Base-by-base conservation (phyloP, 768 basidiomycete genomes). In the Artomyces pyxidatus region DNA sequence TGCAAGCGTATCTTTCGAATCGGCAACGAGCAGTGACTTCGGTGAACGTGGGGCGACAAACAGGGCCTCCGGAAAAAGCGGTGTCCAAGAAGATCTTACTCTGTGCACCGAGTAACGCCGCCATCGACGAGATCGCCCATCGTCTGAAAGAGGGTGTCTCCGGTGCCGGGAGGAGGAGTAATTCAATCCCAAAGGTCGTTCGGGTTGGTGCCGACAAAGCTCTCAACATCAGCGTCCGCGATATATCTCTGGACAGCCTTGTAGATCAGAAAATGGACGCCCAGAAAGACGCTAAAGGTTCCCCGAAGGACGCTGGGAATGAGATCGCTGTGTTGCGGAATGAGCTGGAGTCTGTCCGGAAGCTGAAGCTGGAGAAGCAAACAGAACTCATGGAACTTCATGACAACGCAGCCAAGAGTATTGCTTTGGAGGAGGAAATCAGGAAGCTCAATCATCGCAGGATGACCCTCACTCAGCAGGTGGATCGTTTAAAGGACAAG, bases 31-130 rank as follows among this genome's bases (percentile, higher is more conserved):
- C 77, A 1, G 67, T 75, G 22, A 72, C 77, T 9, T 58, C 74
- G 19, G 74, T 82, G 43, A 67, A 77, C 10, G 71, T 71, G 25
- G 79, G 81, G 19, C 69, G 63, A 46, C 63, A 54, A 47, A 56
- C 63, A 16, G 67, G 63, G 29, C 66, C 67, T 12, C 62, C 63
- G 26, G 74, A 75, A 53, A 74, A 64, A 57, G 57, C 66, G n/a
- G 67, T 76, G 1, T 69, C 75, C 12, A 81, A 85, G 51, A 87
- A 86, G 61, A 72, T 98, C 37, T 76, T 99, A 16, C 73, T 99
- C 30, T 99, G 96, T 60, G 96, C 96, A 0, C 96, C 96, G 2
- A 94, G 90, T 67, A 99, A 99, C 65, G 96, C 96, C 16, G 96
- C 96, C 22, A 94, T 99, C 35, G 94, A 99, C 60, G 96, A 99